Conservation (phyloP, 345 rosid species). For the Punica granatum region DNA sequence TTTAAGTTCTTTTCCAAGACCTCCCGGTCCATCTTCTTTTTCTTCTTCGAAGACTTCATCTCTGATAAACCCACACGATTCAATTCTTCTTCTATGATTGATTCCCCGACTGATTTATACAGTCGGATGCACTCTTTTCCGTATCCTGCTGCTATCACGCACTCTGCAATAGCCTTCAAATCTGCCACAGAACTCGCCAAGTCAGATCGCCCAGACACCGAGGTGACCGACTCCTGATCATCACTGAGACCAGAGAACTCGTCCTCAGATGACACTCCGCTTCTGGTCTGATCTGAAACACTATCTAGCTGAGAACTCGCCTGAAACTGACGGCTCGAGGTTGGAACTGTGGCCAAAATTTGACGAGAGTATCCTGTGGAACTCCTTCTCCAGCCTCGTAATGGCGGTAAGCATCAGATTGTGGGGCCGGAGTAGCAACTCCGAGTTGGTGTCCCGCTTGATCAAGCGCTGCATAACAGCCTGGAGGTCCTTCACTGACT, state of each 20-base stretch:
- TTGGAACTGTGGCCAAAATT: not conserved
- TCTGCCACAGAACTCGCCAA: conserved; percentile 1
- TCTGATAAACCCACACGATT: not conserved
- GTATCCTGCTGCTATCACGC: conserved; percentile 14
- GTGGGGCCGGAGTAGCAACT: not conserved
- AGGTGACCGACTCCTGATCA: not conserved
- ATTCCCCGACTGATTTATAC: conserved; percentile 11
- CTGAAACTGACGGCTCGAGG: not conserved
- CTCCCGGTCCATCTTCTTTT: conserved; percentile 11
- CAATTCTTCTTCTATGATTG: conserved; percentile 10
- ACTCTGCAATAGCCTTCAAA: conserved; percentile 13
- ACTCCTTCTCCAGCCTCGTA: conserved; percentile 7
- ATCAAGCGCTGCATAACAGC: conserved; percentile 1
- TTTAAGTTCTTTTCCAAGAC: conserved; percentile 6
- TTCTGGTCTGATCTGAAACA: not conserved
- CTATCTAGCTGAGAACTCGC: not conserved
- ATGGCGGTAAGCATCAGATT: not conserved
- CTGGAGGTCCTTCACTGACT: conserved; percentile 5
- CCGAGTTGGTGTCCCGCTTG: not conserved
- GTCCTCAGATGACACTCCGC: not conserved
- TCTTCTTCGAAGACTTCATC: not conserved
- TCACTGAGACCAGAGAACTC: not conserved
- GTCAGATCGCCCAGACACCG: not conserved
- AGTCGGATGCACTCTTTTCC: conserved; percentile 12
- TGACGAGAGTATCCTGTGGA: conserved; percentile 8